phyloP scores from a whole-genome alignment of 2,329 filamentous ascomycete genomes.

The Colletotrichum sp. region DNA sequence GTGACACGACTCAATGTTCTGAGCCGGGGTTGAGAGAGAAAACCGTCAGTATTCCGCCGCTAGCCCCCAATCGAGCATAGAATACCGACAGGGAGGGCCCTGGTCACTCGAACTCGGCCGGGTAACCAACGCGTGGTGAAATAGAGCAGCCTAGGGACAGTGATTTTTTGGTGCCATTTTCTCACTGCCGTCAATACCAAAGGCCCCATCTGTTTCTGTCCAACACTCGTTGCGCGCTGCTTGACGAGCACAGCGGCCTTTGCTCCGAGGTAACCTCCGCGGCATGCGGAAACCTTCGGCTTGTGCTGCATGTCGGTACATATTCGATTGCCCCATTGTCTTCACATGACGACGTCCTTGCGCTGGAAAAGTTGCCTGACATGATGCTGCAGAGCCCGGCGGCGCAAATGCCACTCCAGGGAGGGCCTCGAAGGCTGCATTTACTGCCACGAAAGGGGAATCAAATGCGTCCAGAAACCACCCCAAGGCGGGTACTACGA shows the following conservation, averaged over 20 bases:
- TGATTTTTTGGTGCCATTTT: background rate
- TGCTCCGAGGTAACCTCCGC: background rate
- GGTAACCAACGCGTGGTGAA: conserved; percentile 9
- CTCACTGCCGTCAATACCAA: background rate
- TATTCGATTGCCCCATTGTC: background rate
- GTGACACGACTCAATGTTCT: background rate
- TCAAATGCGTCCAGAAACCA: conserved; percentile 51
- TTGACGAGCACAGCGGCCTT: background rate
- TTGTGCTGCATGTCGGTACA: conserved; percentile 24
- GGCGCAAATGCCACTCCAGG: conserved; percentile 19
- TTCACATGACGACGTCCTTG: background rate
- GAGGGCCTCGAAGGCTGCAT: conserved; percentile 49
- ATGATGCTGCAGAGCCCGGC: conserved; percentile 9
- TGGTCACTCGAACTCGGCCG: background rate
- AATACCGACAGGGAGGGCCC: background rate
- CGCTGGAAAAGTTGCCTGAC: conserved; percentile 3
- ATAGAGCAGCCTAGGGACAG: background rate
- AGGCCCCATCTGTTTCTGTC: background rate
- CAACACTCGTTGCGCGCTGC: background rate
- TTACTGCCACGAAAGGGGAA: conserved; percentile 53
- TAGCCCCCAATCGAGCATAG: background rate
- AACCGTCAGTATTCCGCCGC: conserved; percentile 14
- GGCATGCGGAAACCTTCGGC: conserved; percentile 24
- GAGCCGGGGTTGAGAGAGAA: background rate
- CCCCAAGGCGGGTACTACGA: conserved; percentile 22